Evolutionary conservation across 371 early-diverging fungal genomes (phyloP).

Genomic region (Batrachochytrium dendrobatidis): DNA sequence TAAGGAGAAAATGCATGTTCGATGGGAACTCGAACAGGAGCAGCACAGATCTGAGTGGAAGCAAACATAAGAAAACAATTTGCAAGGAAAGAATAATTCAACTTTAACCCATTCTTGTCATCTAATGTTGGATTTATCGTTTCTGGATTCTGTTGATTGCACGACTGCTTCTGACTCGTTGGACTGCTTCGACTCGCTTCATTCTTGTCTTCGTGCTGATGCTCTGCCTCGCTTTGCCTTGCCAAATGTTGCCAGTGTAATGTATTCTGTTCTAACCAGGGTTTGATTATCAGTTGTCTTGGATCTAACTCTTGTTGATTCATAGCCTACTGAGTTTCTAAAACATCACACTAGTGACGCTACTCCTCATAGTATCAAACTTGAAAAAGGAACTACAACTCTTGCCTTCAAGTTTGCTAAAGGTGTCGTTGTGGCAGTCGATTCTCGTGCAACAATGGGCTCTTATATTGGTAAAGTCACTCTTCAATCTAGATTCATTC

Average conservation of each 20-base stretch:
- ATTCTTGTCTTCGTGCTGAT: neutral
- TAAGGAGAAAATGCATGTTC: conserved; percentile 49
- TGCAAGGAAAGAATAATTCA: too few species aligned
- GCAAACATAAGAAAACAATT: too few species aligned
- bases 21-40: conserved; percentile 23
- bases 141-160: neutral
- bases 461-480: conserved; percentile 79
- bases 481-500: conserved; percentile 9
- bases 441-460: conserved; percentile 98
- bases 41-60: too few species aligned
- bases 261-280: too few species aligned
- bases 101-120: too few species aligned
- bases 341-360: conserved; percentile 39
- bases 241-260: conserved; percentile 65
- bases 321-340: conserved; percentile 47
- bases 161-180: neutral
- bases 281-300: too few species aligned
- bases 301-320: too few species aligned
- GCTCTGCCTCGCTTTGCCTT: neutral
- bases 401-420: conserved; percentile 96
- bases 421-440: conserved; percentile 98
- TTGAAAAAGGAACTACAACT: conserved; percentile 99
- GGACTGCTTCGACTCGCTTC: neutral
- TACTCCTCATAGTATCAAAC: conserved; percentile 59
- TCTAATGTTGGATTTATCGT: conserved; percentile 2